These are phyloP conservation scores for Epicoccum sorghinum DNA, from an alignment of 2,329 filamentous ascomycete genomes.

Conservation along the genomic window DNA sequence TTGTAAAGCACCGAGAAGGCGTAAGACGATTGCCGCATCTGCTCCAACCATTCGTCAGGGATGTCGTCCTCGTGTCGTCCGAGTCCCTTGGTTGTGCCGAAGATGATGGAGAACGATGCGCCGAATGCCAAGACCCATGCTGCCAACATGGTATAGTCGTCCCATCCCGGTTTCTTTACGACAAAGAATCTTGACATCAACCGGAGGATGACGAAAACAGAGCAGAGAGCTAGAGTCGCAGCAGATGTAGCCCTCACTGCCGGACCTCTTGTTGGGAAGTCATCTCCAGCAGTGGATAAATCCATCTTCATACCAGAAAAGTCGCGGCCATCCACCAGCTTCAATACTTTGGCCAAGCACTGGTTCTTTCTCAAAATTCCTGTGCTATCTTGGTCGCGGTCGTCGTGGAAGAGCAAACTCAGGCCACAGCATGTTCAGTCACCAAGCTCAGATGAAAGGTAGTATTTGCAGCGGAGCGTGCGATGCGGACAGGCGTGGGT, in stretches of 20 bases:
- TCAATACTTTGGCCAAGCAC: slow-evolving; percentile 12
- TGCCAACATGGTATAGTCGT: slow-evolving; percentile 81
- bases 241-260: slow-evolving; percentile 73
- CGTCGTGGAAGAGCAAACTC: slow-evolving; percentile 28
- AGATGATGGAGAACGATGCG: slow-evolving; percentile 69
- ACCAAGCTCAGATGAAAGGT: slow-evolving; percentile 4
- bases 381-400: slow-evolving; percentile 36
- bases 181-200: slow-evolving; percentile 75
- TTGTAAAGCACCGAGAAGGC: slow-evolving; percentile 72
- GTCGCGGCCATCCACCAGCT: slow-evolving; percentile 14
- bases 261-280: slow-evolving; percentile 37
- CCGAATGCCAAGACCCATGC: slow-evolving; percentile 78
- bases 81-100: slow-evolving; percentile 68
- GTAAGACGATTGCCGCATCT: slow-evolving; percentile 65
- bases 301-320: slow-evolving; percentile 34
- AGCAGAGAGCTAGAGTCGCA: slow-evolving; percentile 70
- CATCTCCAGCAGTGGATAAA: slow-evolving; percentile 20
- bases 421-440: slow-evolving; percentile 33
- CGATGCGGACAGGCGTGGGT: not conserved
- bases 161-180: slow-evolving; percentile 72
- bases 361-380: not conserved
- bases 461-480: not conserved
- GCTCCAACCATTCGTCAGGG: slow-evolving; percentile 52
- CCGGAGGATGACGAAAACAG: slow-evolving; percentile 75
- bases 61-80: slow-evolving; percentile 72